Evolutionary conservation across 2,329 filamentous ascomycete genomes (phyloP).

Genomic region (Hypomyces perniciosus): DNA sequence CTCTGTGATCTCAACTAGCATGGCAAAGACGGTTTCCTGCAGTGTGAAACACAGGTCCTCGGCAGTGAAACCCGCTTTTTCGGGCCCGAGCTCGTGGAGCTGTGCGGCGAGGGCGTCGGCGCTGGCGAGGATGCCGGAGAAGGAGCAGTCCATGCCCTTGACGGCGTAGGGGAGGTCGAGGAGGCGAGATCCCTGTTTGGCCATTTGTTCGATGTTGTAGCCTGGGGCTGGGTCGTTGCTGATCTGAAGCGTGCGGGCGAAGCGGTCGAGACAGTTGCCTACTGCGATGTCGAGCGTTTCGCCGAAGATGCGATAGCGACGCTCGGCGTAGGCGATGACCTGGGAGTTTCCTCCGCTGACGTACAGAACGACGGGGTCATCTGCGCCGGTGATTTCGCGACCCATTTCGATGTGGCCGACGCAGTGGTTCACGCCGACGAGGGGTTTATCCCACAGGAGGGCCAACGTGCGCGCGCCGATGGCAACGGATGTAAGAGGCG

Average conservation of each 20-base stretch:
- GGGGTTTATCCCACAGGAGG: constrained; percentile 78
- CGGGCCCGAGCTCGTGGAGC: constrained; percentile 45
- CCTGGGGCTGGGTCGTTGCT: constrained; percentile 94
- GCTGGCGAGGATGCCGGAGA: constrained; percentile 82
- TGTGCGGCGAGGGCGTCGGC: constrained; percentile 74
- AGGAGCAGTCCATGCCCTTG: constrained; percentile 98
- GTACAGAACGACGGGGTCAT: constrained; percentile 91
- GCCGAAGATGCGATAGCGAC: constrained; percentile 94
- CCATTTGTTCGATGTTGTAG: constrained; percentile 96
- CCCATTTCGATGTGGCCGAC: constrained; percentile 99
- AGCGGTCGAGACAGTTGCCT: constrained; percentile 93
- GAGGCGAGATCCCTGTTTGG: constrained; percentile 64
- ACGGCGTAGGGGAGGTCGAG: constrained; percentile 92
- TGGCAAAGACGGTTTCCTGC: constrained; percentile 92
- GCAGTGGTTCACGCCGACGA: constrained; percentile 96
- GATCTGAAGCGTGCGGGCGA: constrained; percentile 84
- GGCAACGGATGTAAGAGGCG: constrained; percentile 80
- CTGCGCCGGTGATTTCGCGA: constrained; percentile 79
- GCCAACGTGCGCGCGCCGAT: constrained; percentile 76
- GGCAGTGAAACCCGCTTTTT: constrained; percentile 58
- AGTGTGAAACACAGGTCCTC: constrained; percentile 89
- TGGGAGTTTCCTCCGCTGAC: constrained; percentile 96
- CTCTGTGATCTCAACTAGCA: constrained; percentile 98
- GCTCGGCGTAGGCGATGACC: constrained; percentile 92
- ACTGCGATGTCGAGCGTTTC: constrained; percentile 97